phyloP scores from a whole-genome alignment of 2,329 filamentous ascomycete genomes.

The Grosmannia serpens region DNA sequence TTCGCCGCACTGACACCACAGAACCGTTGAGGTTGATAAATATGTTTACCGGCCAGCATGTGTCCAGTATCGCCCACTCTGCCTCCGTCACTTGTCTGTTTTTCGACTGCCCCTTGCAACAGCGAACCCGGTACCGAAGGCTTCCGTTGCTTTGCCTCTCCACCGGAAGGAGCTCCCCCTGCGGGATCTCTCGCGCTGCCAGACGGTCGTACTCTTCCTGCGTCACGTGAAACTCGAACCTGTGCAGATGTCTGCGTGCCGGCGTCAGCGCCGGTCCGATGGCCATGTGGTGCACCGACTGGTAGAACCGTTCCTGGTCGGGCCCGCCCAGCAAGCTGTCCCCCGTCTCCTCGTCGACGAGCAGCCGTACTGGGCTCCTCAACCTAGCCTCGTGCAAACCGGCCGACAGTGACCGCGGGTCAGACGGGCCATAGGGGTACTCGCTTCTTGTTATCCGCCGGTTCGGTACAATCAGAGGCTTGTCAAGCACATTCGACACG shows the following conservation, averaged over 20 bases:
- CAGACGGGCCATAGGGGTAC: constrained; percentile 28
- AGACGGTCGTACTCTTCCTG: constrained; percentile 24
- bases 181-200: constrained; percentile 19
- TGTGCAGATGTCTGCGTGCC: constrained; percentile 26
- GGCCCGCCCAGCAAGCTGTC: background rate
- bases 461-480: constrained; percentile 10
- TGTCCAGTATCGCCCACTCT: constrained; percentile 53
- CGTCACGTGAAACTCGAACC: constrained; percentile 35
- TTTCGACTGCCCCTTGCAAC: constrained; percentile 28
- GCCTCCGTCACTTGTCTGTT: constrained; percentile 23
- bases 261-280: constrained; percentile 28
- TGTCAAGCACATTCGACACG: background rate
- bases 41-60: constrained; percentile 58
- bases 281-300: constrained; percentile 41
- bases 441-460: constrained; percentile 19
- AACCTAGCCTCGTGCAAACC: constrained; percentile 35
- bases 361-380: constrained; percentile 36
- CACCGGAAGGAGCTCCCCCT: constrained; percentile 21
- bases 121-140: constrained; percentile 57
- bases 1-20: constrained; percentile 49
- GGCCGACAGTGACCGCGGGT: constrained; percentile 27
- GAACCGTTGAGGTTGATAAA: constrained; percentile 57
- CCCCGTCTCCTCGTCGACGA: constrained; percentile 11
- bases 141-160: constrained; percentile 37
- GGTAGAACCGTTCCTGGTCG: constrained; percentile 35